Evolutionary conservation across 495 filamentous ascomycete species (phyloP).

Genomic region (Entonaema liquescens): DNA sequence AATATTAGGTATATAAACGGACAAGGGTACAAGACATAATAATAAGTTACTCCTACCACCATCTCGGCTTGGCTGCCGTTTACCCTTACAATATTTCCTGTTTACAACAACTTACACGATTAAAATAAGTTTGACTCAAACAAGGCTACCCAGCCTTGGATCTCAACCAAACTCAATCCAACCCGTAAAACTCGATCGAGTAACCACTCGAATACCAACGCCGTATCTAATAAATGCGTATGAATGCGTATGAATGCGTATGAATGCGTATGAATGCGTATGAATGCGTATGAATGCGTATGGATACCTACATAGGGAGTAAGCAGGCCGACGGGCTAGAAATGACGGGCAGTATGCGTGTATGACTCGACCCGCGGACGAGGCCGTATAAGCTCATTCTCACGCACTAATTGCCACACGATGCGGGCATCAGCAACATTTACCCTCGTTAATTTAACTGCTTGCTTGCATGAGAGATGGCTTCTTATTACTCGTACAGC

Average conservation of each 20-base stretch:
- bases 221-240: too few species aligned
- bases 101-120: background rate
- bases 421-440: constrained; percentile 30
- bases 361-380: constrained; percentile 36
- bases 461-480: constrained; percentile 20
- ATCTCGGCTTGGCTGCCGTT: constrained; percentile 12
- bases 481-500: constrained; percentile 34
- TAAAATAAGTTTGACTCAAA: constrained; percentile 21
- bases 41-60: constrained; percentile 5
- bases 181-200: background rate
- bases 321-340: constrained; percentile 12
- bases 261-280: background rate
- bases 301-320: background rate
- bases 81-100: constrained; percentile 3
- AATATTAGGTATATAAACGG: background rate
- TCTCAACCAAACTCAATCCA: constrained; percentile 26
- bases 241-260: background rate
- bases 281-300: background rate
- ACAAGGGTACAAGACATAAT: constrained; percentile 17
- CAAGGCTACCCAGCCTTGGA: constrained; percentile 40
- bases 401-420: constrained; percentile 39
- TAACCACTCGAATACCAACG: too few species aligned
- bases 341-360: constrained; percentile 30
- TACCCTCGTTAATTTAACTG: constrained; percentile 20
- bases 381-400: constrained; percentile 38